Conservation (phyloP, 768 basidiomycete species). For the Leccinum longicurvipes region DNA sequence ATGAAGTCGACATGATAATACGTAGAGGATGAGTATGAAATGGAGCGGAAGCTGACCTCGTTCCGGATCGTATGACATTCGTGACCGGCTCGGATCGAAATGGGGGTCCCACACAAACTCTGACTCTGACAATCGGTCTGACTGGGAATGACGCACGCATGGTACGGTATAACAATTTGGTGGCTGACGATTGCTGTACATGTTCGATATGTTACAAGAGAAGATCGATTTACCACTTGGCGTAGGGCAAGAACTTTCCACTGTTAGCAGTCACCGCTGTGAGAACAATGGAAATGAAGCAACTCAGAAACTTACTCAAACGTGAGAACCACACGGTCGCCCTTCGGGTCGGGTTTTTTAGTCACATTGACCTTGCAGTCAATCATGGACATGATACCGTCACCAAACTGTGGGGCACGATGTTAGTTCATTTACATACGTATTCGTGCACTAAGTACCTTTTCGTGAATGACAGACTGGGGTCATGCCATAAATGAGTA, state of each 20-base stretch:
- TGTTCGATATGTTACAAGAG: neutral
- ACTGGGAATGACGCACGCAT: conserved; percentile 2
- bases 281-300: neutral
- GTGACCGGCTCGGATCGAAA: conserved; percentile 16
- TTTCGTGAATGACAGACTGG: conserved; percentile 74
- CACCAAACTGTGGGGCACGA: conserved; percentile 56
- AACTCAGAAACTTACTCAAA: conserved; percentile 59
- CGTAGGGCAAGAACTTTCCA: conserved; percentile 76
- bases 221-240: conserved; percentile 50
- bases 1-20: conserved; percentile 10
- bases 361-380: conserved; percentile 71
- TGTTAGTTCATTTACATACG: neutral
- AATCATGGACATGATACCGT: conserved; percentile 89
- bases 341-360: conserved; percentile 71
- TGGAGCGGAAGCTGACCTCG: conserved; percentile 1
- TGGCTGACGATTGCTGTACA: conserved; percentile 5
- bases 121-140: neutral
- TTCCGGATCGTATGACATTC: neutral
- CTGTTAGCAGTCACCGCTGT: conserved; percentile 33
- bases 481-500: conserved; percentile 1
- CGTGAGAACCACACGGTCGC: conserved; percentile 74
- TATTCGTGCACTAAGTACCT: conserved; percentile 35
- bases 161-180: neutral
- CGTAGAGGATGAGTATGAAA: neutral
- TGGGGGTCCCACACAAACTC: neutral